Evolutionary conservation across 1,284 basidiomycete species (phyloP), one percentile per base, ranked within the genome.

Genomic region (Polyporus tsugae): DNA sequence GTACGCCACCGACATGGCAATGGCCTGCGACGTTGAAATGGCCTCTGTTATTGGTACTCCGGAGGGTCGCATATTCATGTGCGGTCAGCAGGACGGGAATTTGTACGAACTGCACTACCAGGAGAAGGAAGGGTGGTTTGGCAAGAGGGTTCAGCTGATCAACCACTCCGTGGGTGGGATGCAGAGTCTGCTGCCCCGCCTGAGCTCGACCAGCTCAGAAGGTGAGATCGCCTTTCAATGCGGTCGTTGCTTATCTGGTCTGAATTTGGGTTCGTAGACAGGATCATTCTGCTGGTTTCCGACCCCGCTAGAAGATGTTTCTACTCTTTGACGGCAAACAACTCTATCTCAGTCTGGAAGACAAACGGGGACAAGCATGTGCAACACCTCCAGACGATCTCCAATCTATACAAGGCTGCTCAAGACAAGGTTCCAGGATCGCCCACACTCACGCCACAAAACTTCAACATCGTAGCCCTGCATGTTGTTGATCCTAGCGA

Each of bases 21-120:
- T 95, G 44, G 80, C 89, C 55, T 93, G 92, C 49, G 90, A 96
- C 75, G 87, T 96, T 62, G 90, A 93, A 74, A 95, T 99, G 93
- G 85, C 88, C 15, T 92, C 92, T 62, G 91, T 98, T 63, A 85
- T 88, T 65, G 93, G 95, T 11, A 96, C 94, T 0, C 78, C 85
- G 25, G 88, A 91, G 42, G 98, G 97, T 33, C 87, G 97, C 63
- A 94, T 99, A 73, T 98, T 99, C 81, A 93, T 97, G 89, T 88
- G 87, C 65, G 96, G 96, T 13, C 86, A 87, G 19, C 89, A 92
- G 75, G 96, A 98, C 79, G 95, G 95, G 25, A 91, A 92, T 77
- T 81, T 99, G 53, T 98, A 98, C 79, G 98, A 99, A 81, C 82
- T 99, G 61, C 91, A 95, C 76, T 99, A 99, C 80, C 94, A 96